A percentile compares a stretch with the other conserved stretches of the same genome.
These are phyloP conservation scores for Gastrolobium villosum DNA, from an alignment of 306 rosid species.

Conservation along the genomic window DNA sequence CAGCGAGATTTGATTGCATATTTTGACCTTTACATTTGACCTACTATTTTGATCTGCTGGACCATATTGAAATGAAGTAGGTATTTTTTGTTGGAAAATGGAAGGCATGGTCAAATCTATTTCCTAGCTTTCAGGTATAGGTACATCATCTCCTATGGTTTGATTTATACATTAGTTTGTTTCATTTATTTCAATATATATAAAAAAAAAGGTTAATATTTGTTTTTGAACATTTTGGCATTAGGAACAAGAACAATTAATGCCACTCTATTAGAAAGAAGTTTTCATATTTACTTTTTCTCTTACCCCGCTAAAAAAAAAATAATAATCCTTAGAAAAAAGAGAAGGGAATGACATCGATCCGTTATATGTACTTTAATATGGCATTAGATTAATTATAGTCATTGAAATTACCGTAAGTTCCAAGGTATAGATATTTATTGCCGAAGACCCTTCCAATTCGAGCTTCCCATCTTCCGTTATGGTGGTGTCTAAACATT, in stretches of 20 bases:
- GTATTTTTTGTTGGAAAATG: conserved; percentile 25
- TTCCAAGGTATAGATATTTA: conserved; percentile 90
- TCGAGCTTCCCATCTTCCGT: conserved; percentile 97
- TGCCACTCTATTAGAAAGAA: too few species aligned
- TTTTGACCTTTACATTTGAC: conserved; percentile 41
- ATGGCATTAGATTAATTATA: conserved; percentile 14
- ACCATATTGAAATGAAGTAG: conserved; percentile 40
- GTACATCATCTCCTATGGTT: not conserved
- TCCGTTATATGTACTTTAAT: not conserved
- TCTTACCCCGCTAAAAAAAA: not conserved
- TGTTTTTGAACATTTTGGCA: too few species aligned
- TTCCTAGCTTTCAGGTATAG: conserved; percentile 28
- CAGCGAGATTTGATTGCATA: conserved; percentile 64
- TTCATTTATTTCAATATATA: too few species aligned
- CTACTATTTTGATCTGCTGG: conserved; percentile 43
- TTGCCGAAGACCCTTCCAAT: conserved; percentile 96
- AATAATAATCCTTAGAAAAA: not conserved
- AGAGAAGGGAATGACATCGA: not conserved
- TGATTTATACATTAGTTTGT: too few species aligned
- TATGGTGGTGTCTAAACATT: conserved; percentile 79
- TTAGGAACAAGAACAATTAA: too few species aligned
- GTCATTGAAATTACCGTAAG: conserved; percentile 64
- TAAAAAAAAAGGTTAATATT: too few species aligned
- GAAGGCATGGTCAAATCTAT: conserved; percentile 27
- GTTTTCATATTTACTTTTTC: not conserved